Evolutionary conservation across 345 rosid species (phyloP), one percentile per base, ranked within the genome.

Genomic region (Carallia pectinifolia): DNA sequence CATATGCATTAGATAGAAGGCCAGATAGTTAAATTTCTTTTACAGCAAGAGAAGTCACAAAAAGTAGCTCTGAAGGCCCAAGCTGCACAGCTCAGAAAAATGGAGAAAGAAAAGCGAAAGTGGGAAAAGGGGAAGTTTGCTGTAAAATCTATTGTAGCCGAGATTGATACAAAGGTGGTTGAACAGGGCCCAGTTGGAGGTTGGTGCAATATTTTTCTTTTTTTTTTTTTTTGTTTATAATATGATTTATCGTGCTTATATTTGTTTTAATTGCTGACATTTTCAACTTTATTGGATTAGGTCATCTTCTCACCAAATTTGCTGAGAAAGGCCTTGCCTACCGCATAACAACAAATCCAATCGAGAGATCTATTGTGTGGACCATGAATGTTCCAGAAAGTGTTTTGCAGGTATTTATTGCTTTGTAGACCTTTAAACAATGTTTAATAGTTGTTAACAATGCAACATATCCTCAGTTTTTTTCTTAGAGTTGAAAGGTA

Each of bases 71-170:
- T 84, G 79, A 93, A 88, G 86, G 90, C 94, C 71, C 92, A 89
- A 80, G 96, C 87, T 31, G 97, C 86, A n/a, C 91, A 86, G 74
- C 59, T 85, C 68, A 95, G 85, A 82, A 88, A 75, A 77, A 19
- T 85, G 78, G 89, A 90, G 80, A 92, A 86, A 72, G 92, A 93
- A 79, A 84, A 75, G 80, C 83, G 83, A 63, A 93, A 90, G 71
- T 95, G 99, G 97, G 90, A 82, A 77, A 95, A 87, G 47, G 96
- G 99, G 73, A 92, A 92, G 80, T 80, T 88, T 80, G 92, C 99
- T 2, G 80, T 82, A 64, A 87, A 95, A 74, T 90, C 91, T 75
- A 85, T 95, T 67, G 90, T 89, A 65, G 94, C 94, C 60, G 85
- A 87, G 80, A 84, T 92, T 77, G 94, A 95, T 69, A 63, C 87